Evolutionary conservation across 2,329 filamentous ascomycete genomes (phyloP), one percentile per base, ranked within the genome.

Genomic region (Ramularia endophylla): DNA sequence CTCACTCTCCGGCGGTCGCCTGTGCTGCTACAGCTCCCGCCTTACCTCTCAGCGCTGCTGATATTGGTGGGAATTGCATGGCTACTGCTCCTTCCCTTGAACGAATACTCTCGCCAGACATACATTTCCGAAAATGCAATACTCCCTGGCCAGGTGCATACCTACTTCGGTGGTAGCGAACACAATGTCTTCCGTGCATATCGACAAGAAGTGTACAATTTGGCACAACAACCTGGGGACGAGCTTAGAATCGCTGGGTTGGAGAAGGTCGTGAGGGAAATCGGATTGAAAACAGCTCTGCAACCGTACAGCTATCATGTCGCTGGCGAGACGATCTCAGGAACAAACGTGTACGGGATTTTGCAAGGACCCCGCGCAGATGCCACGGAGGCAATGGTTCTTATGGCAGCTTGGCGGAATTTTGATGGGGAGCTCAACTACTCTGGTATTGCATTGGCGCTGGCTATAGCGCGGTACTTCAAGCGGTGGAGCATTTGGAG

Each of bases 81-180:
- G 87, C 80, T 98, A 11, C 78, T 95, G 16, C 74, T 97, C 22
- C 78, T 98, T 1, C 92, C 92, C 2, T 74, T 97, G 39, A 78
- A 97, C 65, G 78, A 89, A 52, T 95, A 97, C 69, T 95, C 88
- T 37, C 81, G 92, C 51, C 76, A 78, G 46, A 98, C 90, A 1
- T 98, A 98, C 65, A 92, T 98, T 43, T 97, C 90, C 31, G 92
- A 98, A 65, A 98, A 98, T 63, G 92, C 92, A 8, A 79, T 98
- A 25, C 72, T 98, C 11, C 92, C 92, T 0, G 92, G 89, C 2
- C 92, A 98, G 65, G 92, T 97, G 7, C 90, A 97, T 67, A 95
- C 92, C 1, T 98, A 98, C 66, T 98, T 98, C 61, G 83, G 86
- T 5, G 92, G 92, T 13, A 95, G 87, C 64, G 92, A 98, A 62